A percentile compares a stretch with the other conserved stretches of the same genome.
Evolutionary conservation across 2,329 filamentous ascomycete genomes (phyloP).

Genomic region (Aspergillus japonicus): DNA sequence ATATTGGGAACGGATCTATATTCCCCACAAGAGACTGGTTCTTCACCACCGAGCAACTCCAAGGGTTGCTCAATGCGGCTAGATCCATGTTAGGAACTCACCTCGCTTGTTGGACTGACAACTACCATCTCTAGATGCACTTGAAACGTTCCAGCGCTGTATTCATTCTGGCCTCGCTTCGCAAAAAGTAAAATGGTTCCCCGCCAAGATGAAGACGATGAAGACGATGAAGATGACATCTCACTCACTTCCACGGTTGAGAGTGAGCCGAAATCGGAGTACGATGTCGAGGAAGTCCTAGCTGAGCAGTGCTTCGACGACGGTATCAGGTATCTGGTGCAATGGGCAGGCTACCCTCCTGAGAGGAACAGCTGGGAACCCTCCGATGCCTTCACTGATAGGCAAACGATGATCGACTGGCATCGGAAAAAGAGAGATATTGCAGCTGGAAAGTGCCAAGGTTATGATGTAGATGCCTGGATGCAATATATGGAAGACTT

Average conservation of each 20-base stretch:
- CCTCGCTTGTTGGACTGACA: too few relatives aligned
- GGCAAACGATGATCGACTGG: conserved; percentile 45
- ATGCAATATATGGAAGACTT: conserved; percentile 25
- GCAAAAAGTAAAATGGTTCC: conserved; percentile 12
- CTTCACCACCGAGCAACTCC: neutral
- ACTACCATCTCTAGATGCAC: too few relatives aligned
- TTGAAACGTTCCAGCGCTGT: too few relatives aligned
- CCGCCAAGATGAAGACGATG: conserved; percentile 29
- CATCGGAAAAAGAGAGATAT: conserved; percentile 33
- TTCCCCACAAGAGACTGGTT: neutral
- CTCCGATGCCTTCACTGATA: conserved; percentile 38
- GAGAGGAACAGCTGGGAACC: conserved; percentile 59
- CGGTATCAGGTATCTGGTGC: conserved; percentile 56
- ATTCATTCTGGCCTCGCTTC: neutral
- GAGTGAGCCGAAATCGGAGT: conserved; percentile 50
- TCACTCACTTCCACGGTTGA: conserved; percentile 56
- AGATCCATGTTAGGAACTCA: too few relatives aligned
- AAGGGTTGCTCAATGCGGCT: too few relatives aligned
- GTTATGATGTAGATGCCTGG: conserved; percentile 36
- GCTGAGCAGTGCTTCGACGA: conserved; percentile 43
- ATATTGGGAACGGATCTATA: neutral
- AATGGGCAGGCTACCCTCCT: conserved; percentile 62
- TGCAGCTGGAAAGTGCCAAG: conserved; percentile 25
- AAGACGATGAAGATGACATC: conserved; percentile 50
- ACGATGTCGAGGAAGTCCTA: conserved; percentile 56